Conservation (phyloP, 805 yeast species). For the Candida gorgasii region DNA sequence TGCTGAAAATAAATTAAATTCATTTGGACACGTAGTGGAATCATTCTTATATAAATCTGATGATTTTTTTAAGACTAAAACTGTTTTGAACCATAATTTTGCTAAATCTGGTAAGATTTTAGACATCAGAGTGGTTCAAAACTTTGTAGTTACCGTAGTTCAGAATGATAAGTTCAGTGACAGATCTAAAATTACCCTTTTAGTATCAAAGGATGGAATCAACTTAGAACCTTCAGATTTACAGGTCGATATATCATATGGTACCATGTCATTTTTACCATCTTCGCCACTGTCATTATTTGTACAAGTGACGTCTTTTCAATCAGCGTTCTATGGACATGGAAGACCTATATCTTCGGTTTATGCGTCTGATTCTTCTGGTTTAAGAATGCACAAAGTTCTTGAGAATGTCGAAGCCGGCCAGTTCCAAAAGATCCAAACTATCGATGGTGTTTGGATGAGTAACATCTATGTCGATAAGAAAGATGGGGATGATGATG, state of each 20-base stretch:
- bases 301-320: conserved; percentile 17
- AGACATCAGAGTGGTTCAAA: conserved; percentile 37
- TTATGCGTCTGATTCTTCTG: conserved; percentile 59
- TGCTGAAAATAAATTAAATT: conserved; percentile 32
- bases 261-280: conserved; percentile 39
- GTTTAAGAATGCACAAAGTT: conserved; percentile 49
- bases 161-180: conserved; percentile 44
- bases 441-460: conserved; percentile 64
- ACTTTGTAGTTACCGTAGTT: conserved; percentile 42
- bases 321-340: conserved; percentile 14
- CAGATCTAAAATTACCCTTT: conserved; percentile 39
- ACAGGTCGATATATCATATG: conserved; percentile 35
- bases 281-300: conserved; percentile 38
- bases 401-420: conserved; percentile 45
- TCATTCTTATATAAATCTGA: conserved; percentile 40
- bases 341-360: conserved; percentile 31
- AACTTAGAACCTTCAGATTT: conserved; percentile 42
- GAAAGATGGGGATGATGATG: conserved; percentile 12
- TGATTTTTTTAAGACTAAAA: conserved; percentile 45
- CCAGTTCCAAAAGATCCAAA: conserved; percentile 45
- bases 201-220: conserved; percentile 49
- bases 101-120: conserved; percentile 30
- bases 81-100: conserved; percentile 27
- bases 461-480: conserved; percentile 35
- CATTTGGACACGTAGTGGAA: conserved; percentile 40